These are phyloP conservation scores for Neophaeococcomyces mojaviensis DNA, from an alignment of 2,329 filamentous ascomycete species.

Conservation along the genomic window DNA sequence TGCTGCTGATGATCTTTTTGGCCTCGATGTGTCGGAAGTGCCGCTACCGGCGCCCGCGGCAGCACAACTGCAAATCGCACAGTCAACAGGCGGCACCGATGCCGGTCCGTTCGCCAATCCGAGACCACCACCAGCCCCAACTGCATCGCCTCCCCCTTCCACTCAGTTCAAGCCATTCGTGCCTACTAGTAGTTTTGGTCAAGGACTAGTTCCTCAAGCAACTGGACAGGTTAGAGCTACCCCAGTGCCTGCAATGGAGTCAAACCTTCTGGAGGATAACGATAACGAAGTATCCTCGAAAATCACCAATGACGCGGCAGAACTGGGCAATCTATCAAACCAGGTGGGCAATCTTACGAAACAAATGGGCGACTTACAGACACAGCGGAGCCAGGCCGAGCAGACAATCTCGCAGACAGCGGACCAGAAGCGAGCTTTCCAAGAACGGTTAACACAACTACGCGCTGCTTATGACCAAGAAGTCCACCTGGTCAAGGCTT, in stretches of 20 bases:
- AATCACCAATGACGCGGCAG: conserved; percentile 78
- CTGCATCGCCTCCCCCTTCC: conserved; percentile 27
- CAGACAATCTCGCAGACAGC: conserved; percentile 73
- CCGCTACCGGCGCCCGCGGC: conserved; percentile 40
- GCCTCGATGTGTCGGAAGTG: conserved; percentile 66
- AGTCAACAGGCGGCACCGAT: conserved; percentile 67
- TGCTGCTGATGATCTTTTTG: conserved; percentile 88
- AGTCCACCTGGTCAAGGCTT: conserved; percentile 70
- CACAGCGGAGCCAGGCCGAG: conserved; percentile 70
- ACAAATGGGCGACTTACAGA: conserved; percentile 89
- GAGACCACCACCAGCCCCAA: conserved; percentile 38
- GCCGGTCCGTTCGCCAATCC: conserved; percentile 47
- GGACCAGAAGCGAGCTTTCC: conserved; percentile 87
- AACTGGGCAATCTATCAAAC: conserved; percentile 91
- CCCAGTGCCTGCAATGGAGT: conserved; percentile 35
- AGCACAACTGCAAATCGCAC: conserved; percentile 51
- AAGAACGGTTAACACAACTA: conserved; percentile 77
- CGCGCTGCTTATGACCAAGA: conserved; percentile 88
- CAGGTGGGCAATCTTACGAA: conserved; percentile 85
- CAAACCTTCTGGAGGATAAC: conserved; percentile 71
- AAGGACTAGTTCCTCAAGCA: conserved; percentile 66
- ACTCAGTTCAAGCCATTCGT: conserved; percentile 79
- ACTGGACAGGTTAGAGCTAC: conserved; percentile 55
- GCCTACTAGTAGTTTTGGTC: conserved; percentile 86
- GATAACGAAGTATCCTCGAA: conserved; percentile 85